Percentiles rank a stretch among this genome's conserved stretches.
Evolutionary conservation across 768 basidiomycete genomes (phyloP).

Genomic region (Pleurotus tuber-regium): DNA sequence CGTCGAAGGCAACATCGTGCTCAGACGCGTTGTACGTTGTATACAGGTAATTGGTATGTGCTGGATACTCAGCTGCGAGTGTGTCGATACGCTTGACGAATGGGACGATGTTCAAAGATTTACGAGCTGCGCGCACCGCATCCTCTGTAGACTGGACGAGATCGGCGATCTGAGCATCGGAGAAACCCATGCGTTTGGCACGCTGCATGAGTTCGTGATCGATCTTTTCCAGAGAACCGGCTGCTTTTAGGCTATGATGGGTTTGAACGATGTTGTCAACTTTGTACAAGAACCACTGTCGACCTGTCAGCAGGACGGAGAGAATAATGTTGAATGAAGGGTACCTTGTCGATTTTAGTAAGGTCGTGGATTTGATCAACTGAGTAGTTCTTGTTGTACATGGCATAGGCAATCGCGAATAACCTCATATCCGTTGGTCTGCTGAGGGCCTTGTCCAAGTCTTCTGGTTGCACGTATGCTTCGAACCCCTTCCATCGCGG

Average conservation of each 20-base stretch:
- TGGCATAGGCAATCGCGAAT: slow-evolving; percentile 96
- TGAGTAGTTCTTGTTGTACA: slow-evolving; percentile 90
- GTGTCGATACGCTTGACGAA: slow-evolving; percentile 99
- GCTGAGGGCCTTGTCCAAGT: slow-evolving; percentile 75
- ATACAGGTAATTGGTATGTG: slow-evolving; percentile 98
- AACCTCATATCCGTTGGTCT: slow-evolving; percentile 93
- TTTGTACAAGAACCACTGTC: slow-evolving; percentile 96
- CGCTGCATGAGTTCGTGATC: slow-evolving; percentile 76
- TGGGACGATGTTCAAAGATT: slow-evolving; percentile 84
- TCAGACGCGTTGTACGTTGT: slow-evolving; percentile 97
- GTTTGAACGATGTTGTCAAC: slow-evolving; percentile 98
- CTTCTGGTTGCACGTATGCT: slow-evolving; percentile 85
- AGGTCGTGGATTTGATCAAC: slow-evolving; percentile 89
- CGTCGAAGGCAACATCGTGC: slow-evolving; percentile 94
- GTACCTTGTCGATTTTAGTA: slow-evolving; percentile 98
- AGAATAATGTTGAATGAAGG: slow-evolving; percentile 10
- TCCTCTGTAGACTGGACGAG: slow-evolving; percentile 74
- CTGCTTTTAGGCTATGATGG: slow-evolving; percentile 68
- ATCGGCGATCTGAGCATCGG: slow-evolving; percentile 88
- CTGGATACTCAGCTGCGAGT: slow-evolving; percentile 97
- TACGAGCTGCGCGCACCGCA: slow-evolving; percentile 79
- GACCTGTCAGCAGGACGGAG: background rate
- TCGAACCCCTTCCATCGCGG: slow-evolving; percentile 97
- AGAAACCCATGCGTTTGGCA: slow-evolving; percentile 95
- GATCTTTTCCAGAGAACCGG: slow-evolving; percentile 66